Evolutionary conservation across 2,329 filamentous ascomycete species (phyloP).

Genomic region (Rosellinia necatrix): DNA sequence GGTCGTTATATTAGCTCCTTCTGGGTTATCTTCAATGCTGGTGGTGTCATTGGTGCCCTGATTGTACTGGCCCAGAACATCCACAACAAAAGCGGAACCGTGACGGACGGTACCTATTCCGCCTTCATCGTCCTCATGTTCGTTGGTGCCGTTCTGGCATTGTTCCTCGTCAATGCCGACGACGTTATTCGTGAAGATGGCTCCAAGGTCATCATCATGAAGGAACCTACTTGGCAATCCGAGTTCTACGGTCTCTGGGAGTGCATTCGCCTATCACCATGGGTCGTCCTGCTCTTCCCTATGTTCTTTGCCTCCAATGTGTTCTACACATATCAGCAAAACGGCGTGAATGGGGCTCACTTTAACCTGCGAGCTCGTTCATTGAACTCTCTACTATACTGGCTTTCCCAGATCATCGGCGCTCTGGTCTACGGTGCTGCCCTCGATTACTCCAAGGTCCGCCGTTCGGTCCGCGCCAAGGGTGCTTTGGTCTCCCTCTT

Average conservation of each 20-base stretch:
- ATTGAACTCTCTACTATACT: slow-evolving; percentile 74
- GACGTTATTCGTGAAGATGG: slow-evolving; percentile 72
- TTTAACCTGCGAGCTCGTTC: slow-evolving; percentile 74
- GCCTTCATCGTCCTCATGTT: slow-evolving; percentile 76
- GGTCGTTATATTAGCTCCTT: slow-evolving; percentile 89
- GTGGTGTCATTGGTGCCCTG: slow-evolving; percentile 81
- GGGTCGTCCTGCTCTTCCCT: slow-evolving; percentile 73
- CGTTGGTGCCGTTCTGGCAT: slow-evolving; percentile 64
- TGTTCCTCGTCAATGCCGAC: slow-evolving; percentile 66
- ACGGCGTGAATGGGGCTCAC: slow-evolving; percentile 68
- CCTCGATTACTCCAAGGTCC: slow-evolving; percentile 61
- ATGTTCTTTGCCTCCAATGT: slow-evolving; percentile 82
- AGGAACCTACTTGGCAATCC: slow-evolving; percentile 75
- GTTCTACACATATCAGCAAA: slow-evolving; percentile 82
- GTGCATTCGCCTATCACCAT: slow-evolving; percentile 65
- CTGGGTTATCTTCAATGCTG: slow-evolving; percentile 94
- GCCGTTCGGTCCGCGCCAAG: slow-evolving; percentile 67
- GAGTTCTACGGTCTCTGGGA: slow-evolving; percentile 71
- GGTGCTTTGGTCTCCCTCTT: slow-evolving; percentile 62
- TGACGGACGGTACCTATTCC: slow-evolving; percentile 73
- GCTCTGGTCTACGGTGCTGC: slow-evolving; percentile 69
- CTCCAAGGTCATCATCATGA: slow-evolving; percentile 73
- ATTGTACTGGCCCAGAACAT: slow-evolving; percentile 78
- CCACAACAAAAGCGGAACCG: slow-evolving; percentile 54
- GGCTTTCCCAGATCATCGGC: slow-evolving; percentile 72